Evolutionary conservation across 176 grass and related monocot genomes (phyloP), one percentile per base, ranked within the genome.

Genomic region (Zizania latifolia): DNA sequence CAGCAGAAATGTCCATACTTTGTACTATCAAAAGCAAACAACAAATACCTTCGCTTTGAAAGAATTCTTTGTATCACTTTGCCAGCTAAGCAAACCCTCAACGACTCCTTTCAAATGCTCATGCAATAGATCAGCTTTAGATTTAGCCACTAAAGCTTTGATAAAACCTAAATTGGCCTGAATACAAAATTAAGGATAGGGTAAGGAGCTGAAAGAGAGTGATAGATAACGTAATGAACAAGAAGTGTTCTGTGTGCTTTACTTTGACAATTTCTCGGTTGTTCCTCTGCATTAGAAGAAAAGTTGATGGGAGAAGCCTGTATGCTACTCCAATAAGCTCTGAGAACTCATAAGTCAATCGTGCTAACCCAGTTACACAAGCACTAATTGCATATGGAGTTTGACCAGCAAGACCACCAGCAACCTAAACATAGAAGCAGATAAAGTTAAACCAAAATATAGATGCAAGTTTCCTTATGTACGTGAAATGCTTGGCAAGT

Each of bases 101-200:
- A 98, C 86, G 31, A 98, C 86, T 29, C 75, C 87, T 45, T 71
- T 92, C 76, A 98, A 76, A 53, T 93, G 95, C 75, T 81, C 72
- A 51, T 92, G 75, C 76, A 98, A 82, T 26, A 93, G 58, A 10
- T 98, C 86, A 26, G 66, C 91, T 86, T 94, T 82, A 57, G 94
- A 94, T 88, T 88, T 94, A 67, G 91, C 94, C 22, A 98, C 91
- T 59, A 98, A 67, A 48, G 90, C 95, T 77, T 98, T 98, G 77
- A 98, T 76, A 68, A 94, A 89, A 68, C 95, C 95, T 78, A 98
- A 88, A 86, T 81, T 98, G 37, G 95, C 91, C 95, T 98, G 75
- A 65, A 9, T 65, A 83, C 29, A 36, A 82, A 60, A 83, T 26
- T 63, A 43, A 74, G 56, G 33, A 37, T 59, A 80, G 41, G 15